phyloP scores from a whole-genome alignment of 2,329 filamentous ascomycete species.

The Dothidotthia symphoricarpi region DNA sequence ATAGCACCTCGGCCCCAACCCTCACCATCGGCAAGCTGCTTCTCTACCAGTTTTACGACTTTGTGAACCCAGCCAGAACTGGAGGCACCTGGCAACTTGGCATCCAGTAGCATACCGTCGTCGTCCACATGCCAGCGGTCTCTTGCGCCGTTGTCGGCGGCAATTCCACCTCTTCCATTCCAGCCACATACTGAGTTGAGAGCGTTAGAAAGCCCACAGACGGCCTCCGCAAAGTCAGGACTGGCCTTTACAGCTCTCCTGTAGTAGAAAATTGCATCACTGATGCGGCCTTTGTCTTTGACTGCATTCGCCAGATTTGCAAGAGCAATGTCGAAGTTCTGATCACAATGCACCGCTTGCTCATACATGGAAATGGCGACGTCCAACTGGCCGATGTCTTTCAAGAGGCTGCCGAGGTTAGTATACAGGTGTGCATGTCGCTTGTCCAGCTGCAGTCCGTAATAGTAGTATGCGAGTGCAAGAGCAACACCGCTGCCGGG shows the following conservation, averaged over 20 bases:
- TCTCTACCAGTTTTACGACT: slow-evolving; percentile 86
- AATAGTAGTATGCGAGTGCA: slow-evolving; percentile 91
- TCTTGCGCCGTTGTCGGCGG: slow-evolving; percentile 67
- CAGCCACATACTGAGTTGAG: slow-evolving; percentile 96
- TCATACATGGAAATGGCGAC: slow-evolving; percentile 97
- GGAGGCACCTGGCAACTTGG: slow-evolving; percentile 56
- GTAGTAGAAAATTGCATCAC: slow-evolving; percentile 90
- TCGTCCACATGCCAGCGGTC: slow-evolving; percentile 95
- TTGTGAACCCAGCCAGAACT: slow-evolving; percentile 81
- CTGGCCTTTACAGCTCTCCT: slow-evolving; percentile 86
- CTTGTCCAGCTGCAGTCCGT: slow-evolving; percentile 80
- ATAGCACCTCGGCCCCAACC: slow-evolving; percentile 77
- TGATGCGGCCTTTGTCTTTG: slow-evolving; percentile 90
- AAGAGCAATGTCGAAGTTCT: slow-evolving; percentile 93
- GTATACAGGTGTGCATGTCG: slow-evolving; percentile 96
- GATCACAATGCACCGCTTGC: slow-evolving; percentile 85
- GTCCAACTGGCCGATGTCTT: slow-evolving; percentile 91
- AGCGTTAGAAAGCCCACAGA: slow-evolving; percentile 91
- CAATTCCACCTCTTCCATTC: slow-evolving; percentile 82
- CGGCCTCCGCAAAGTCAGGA: slow-evolving; percentile 92
- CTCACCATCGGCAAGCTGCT: slow-evolving; percentile 82
- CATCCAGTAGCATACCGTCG: slow-evolving; percentile 77
- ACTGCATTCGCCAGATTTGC: slow-evolving; percentile 97
- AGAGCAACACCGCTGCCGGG: slow-evolving; percentile 85
- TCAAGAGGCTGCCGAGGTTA: slow-evolving; percentile 89